Conservation (phyloP, 2,329 filamentous ascomycete genomes). For the Coniochaeta hoffmannii region DNA sequence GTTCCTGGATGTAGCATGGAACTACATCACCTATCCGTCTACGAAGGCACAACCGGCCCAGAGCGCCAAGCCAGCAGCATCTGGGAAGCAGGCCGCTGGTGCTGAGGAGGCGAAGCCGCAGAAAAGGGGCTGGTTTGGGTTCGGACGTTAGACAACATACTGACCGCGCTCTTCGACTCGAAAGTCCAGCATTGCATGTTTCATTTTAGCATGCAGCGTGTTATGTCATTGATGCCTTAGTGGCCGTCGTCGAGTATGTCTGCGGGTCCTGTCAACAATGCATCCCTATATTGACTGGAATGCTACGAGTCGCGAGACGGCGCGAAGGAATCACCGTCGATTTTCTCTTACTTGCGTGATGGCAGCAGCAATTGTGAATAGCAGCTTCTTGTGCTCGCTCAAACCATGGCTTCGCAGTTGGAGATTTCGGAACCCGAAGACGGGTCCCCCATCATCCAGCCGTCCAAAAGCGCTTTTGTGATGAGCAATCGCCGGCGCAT, state of each 20-base stretch:
- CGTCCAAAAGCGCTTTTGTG: background rate
- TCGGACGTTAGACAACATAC: conserved; percentile 38
- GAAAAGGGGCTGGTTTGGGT: conserved; percentile 74
- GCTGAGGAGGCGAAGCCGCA: conserved; percentile 38
- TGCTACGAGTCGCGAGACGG: background rate
- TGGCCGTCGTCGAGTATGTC: background rate
- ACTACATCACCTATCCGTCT: conserved; percentile 88
- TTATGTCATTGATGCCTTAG: background rate
- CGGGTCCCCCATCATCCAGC: background rate
- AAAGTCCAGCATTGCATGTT: background rate
- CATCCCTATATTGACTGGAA: background rate
- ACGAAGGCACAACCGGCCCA: conserved; percentile 26
- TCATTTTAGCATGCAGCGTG: background rate
- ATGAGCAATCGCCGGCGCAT: background rate
- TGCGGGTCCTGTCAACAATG: background rate
- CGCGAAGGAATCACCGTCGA: background rate
- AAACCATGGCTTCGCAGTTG: background rate
- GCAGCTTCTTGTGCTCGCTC: background rate
- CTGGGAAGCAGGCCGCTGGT: conserved; percentile 10
- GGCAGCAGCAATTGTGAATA: background rate
- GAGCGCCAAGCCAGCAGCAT: conserved; percentile 4
- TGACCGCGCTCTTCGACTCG: background rate
- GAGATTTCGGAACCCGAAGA: background rate
- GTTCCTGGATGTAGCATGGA: conserved; percentile 95
- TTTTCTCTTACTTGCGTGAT: background rate